Evolutionary conservation across 768 basidiomycete species (phyloP).

Genomic region (Lactarius psammicola): DNA sequence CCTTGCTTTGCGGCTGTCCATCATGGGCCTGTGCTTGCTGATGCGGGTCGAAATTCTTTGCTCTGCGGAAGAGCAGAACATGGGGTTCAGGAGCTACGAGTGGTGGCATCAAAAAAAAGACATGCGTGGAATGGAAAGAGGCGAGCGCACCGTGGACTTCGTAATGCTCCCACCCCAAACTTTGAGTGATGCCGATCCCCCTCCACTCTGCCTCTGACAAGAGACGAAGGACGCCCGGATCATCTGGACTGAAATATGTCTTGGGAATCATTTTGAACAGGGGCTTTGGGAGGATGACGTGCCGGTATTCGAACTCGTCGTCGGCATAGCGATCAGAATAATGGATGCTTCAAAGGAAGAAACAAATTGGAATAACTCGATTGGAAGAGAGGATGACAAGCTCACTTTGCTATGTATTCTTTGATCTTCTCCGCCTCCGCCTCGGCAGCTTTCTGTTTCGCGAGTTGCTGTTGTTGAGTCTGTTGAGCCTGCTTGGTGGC

Average conservation of each 20-base stretch:
- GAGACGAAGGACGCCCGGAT: conserved; percentile 77
- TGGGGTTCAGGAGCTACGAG: conserved; percentile 83
- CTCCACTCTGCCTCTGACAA: conserved; percentile 91
- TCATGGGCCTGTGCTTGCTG: conserved; percentile 24
- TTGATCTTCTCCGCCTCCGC: conserved; percentile 42
- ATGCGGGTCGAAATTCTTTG: conserved; percentile 56
- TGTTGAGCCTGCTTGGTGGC: conserved; percentile 27
- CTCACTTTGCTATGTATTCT: conserved; percentile 77
- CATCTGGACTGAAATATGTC: conserved; percentile 67
- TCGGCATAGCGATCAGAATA: conserved; percentile 93
- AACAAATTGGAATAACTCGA: conserved; percentile 9
- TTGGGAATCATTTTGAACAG: conserved; percentile 93
- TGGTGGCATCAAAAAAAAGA: conserved; percentile 8
- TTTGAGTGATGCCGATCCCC: conserved; percentile 94
- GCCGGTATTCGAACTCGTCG: conserved; percentile 91
- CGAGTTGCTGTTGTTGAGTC: conserved; percentile 28
- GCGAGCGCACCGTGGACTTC: conserved; percentile 81
- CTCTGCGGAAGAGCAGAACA: conserved; percentile 87
- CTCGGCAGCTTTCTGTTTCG: conserved; percentile 29
- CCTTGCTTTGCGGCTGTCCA: conserved; percentile 30
- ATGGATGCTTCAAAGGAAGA: conserved; percentile 57
- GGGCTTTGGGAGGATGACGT: conserved; percentile 94
- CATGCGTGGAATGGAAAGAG: conserved; percentile 9
- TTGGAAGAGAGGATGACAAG: conserved; percentile 25
- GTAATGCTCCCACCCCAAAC: conserved; percentile 95